Evolutionary conservation across 2,329 filamentous ascomycete species (phyloP).

Genomic region (Hymenoscyphus salicellus): DNA sequence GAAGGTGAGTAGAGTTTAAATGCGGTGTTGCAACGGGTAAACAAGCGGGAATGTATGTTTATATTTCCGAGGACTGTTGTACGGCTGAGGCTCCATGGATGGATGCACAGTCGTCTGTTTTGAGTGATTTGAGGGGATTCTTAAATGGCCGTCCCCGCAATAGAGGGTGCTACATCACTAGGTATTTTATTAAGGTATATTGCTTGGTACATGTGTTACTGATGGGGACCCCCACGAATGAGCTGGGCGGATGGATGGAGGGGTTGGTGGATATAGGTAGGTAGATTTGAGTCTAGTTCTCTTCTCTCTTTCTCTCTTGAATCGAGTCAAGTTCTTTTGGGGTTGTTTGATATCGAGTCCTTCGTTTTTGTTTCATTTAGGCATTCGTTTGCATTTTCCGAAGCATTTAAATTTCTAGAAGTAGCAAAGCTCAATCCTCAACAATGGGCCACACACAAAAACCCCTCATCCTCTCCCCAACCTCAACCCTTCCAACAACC

Average conservation of each 20-base stretch:
- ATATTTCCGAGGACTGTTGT: background rate
- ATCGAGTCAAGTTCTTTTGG: too few species aligned
- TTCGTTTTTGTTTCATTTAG: too few species aligned
- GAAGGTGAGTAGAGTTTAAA: too few species aligned
- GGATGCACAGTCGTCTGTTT: too few species aligned
- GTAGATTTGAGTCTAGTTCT: background rate
- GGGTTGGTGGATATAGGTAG: background rate
- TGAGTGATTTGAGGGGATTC: too few species aligned
- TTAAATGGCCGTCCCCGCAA: too few species aligned
- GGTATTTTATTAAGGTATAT: slow-evolving; percentile 13
- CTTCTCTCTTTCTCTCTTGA: background rate
- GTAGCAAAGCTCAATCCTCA: background rate
- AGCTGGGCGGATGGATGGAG: background rate
- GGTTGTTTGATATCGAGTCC: too few species aligned
- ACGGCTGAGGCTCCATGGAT: too few species aligned
- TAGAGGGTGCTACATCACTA: too few species aligned
- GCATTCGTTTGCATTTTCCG: too few species aligned
- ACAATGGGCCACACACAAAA: background rate
- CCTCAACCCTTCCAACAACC: background rate
- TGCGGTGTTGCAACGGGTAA: background rate
- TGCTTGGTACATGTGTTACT: background rate
- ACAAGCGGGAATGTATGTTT: background rate
- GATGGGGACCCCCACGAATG: background rate
- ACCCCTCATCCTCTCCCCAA: slow-evolving; percentile 4
- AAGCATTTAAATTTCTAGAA: background rate